Percentiles rank a stretch among this genome's conserved stretches.
Evolutionary conservation across 1,284 basidiomycete genomes (phyloP).

Genomic region (Pterulicium gracile): DNA sequence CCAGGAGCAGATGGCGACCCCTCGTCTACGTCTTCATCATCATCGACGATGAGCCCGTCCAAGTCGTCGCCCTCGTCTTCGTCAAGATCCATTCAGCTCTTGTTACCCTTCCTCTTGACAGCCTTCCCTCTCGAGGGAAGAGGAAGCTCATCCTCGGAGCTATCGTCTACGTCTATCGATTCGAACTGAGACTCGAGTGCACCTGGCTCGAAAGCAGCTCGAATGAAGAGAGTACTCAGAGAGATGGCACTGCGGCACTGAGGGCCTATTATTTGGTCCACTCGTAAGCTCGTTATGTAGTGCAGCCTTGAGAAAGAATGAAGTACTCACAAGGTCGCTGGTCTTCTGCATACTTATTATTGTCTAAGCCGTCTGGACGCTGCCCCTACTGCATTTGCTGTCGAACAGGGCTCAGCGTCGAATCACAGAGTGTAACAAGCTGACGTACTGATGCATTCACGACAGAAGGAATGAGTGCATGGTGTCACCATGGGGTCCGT

Average conservation of each 20-base stretch:
- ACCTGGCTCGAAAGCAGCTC: slow-evolving; percentile 37
- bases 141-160: slow-evolving; percentile 7
- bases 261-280: too few species aligned
- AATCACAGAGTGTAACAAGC: too few species aligned
- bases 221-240: slow-evolving; percentile 12
- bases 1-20: neutral
- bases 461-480: slow-evolving; percentile 41
- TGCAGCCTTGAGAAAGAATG: neutral
- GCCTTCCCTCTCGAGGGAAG: neutral
- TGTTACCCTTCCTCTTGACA: neutral
- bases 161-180: neutral
- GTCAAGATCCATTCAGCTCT: slow-evolving; percentile 10
- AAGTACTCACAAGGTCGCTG: neutral
- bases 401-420: too few species aligned
- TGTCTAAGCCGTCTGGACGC: too few species aligned
- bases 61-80: slow-evolving; percentile 12
- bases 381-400: too few species aligned
- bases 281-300: too few species aligned
- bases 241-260: neutral
- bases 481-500: slow-evolving; percentile 35
- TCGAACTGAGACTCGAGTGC: slow-evolving; percentile 28
- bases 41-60: neutral
- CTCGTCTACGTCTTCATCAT: neutral
- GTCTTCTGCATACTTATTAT: neutral
- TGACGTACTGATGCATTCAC: slow-evolving; percentile 37